phyloP scores from a whole-genome alignment of 441 rosid species.

The Arabidopsis lyrata region DNA sequence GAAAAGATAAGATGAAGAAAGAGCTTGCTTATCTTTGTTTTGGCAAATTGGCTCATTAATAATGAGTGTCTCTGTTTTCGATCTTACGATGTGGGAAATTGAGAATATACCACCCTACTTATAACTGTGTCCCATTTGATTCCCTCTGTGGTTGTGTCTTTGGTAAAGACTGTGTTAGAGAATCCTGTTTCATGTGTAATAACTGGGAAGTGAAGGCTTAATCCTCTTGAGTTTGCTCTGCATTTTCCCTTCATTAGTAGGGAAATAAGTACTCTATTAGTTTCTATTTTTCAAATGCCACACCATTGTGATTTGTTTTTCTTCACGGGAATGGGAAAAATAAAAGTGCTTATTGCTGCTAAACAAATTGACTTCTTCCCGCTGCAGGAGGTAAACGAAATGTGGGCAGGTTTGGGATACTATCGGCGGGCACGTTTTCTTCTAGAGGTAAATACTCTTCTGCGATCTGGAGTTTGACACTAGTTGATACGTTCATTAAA shows the following conservation, averaged over 20 bases:
- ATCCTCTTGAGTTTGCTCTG: background rate
- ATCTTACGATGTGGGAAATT: background rate
- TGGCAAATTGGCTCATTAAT: background rate
- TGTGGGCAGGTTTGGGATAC: conserved; percentile 97
- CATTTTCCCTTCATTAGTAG: background rate
- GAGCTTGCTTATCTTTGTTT: background rate
- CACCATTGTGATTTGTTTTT: background rate
- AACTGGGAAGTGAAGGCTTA: background rate
- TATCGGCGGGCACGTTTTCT: conserved; percentile 93
- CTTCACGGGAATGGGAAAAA: background rate
- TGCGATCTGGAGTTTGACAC: conserved; percentile 6
- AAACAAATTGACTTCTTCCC: conserved; percentile 12
- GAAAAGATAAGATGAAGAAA: background rate
- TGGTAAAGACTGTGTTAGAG: background rate
- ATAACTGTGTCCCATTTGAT: conserved; percentile 9
- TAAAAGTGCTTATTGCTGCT: conserved; percentile 2
- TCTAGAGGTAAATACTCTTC: conserved; percentile 61
- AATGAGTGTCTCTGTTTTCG: background rate
- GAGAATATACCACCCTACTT: background rate
- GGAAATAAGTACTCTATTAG: background rate
- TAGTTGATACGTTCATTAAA: background rate
- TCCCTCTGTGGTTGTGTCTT: background rate
- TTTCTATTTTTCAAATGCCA: background rate
- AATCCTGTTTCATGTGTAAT: background rate
- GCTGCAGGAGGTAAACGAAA: conserved; percentile 89